Evolutionary conservation across 805 yeast genomes (phyloP).

Genomic region (baker's yeast (Saccharomyces cerevisiae)): DNA sequence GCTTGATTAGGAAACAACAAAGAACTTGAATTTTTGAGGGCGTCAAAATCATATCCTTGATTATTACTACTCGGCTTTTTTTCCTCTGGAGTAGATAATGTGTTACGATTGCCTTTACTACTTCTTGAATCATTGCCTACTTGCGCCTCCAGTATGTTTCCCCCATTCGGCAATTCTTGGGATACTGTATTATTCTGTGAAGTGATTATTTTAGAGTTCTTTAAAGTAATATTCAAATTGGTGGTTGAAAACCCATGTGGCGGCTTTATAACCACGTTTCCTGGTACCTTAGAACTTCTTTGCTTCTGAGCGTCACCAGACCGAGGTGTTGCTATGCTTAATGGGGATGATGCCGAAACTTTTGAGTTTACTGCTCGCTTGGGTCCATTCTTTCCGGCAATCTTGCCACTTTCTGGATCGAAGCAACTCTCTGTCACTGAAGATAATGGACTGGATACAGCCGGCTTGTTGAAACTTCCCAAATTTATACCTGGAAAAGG

Average conservation of each 20-base stretch:
- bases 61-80: not conserved
- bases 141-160: not conserved
- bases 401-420: not conserved
- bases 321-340: not conserved
- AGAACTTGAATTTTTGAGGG: not conserved
- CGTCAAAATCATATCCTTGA: not conserved
- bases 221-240: not conserved
- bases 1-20: not conserved
- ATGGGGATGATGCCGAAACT: not conserved
- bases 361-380: not conserved
- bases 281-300: not conserved
- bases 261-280: not conserved
- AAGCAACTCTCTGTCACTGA: conserved; percentile 11
- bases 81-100: not conserved
- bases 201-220: not conserved
- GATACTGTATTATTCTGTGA: not conserved
- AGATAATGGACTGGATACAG: conserved; percentile 10
- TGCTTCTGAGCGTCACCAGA: not conserved
- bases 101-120: not conserved
- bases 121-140: not conserved
- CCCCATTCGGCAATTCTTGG: not conserved
- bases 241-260: not conserved
- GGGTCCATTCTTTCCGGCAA: not conserved
- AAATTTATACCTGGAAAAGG: not conserved
- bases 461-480: conserved; percentile 5